Evolutionary conservation across 2,329 filamentous ascomycete species (phyloP), one percentile per base, ranked within the genome.

Genomic region (Alternaria dauci): DNA sequence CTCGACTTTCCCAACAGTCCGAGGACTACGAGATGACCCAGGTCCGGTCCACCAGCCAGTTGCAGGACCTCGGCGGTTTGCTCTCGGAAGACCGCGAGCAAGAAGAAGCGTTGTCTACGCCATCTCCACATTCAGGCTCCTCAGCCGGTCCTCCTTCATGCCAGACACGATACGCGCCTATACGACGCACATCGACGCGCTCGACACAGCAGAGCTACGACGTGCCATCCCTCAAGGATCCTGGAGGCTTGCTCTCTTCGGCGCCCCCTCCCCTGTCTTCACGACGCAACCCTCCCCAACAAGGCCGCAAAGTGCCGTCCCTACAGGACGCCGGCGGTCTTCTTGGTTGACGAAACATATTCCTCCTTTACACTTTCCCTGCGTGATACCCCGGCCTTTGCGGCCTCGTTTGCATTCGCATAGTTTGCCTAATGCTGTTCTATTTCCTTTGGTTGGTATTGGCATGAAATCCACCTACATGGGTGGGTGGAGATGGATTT

Each of bases 271-370:
- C 61, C 11, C 52, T 61, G 12, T 57, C 68, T n/a, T 61, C 64
- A 23, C 58, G 52, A 30, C 72, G 72, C 43, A 75, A 44, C 42
- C 32, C 65, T 25, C 73, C 73, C 16, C 62, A 71, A 28, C 67
- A 60, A 41, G 71, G 66, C 58, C 62, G 68, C 34, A 63, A 72
- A 20, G 57, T 68, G 12, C 72, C 73, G 11, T 71, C 70, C 3
- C 52, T 77, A 54, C 71, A 75, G 59, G 75, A 78, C 43, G 69
- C 72, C 6, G 75, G 74, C 39, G 74, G 72, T 43, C 68, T 78
- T 8, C 72, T 78, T 55, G 70, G 69, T 39, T 65, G 57, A 51
- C 32, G 52, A 34, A 58, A 32, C 57, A 23, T 47, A 5, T 39
- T 63, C 62, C 54, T 63, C 59, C 60, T 39, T 61, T 51, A 42